phyloP scores from a whole-genome alignment of 345 rosid genomes.

The Gossypium mustelinum region DNA sequence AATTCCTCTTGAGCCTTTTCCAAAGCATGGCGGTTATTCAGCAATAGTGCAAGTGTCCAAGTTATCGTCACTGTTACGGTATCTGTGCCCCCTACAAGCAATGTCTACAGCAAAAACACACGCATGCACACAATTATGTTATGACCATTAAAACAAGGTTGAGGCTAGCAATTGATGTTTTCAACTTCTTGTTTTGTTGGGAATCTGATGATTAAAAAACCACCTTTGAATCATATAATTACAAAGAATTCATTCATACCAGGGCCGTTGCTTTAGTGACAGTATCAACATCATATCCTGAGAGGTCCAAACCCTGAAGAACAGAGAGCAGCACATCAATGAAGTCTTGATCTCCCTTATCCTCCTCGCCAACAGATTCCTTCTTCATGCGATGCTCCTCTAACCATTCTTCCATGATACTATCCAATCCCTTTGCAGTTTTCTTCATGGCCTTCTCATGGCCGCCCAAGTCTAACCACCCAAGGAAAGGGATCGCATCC shows the following conservation, averaged over 20 bases:
- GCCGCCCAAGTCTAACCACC: slow-evolving; percentile 39
- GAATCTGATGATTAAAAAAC: background rate
- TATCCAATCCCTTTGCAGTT: slow-evolving; percentile 27
- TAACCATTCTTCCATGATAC: slow-evolving; percentile 24
- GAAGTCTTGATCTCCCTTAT: slow-evolving; percentile 22
- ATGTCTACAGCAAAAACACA: background rate
- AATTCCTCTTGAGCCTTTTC: slow-evolving; percentile 24
- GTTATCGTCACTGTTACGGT: slow-evolving; percentile 20
- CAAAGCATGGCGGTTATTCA: slow-evolving; percentile 18
- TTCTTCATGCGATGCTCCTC: slow-evolving; percentile 21
- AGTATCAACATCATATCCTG: slow-evolving; percentile 28
- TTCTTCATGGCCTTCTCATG: slow-evolving; percentile 39
- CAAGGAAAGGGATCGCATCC: slow-evolving; percentile 33
- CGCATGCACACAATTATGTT: background rate
- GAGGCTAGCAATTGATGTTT: background rate
- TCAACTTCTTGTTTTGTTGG: background rate
- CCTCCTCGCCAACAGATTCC: background rate
- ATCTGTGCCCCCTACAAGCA: slow-evolving; percentile 8
- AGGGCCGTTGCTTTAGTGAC: slow-evolving; percentile 30
- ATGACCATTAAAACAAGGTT: background rate
- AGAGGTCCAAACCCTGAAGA: slow-evolving; percentile 21
- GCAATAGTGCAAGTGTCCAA: slow-evolving; percentile 25
- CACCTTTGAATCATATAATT: background rate
- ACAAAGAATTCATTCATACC: background rate
- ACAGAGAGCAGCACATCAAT: slow-evolving; percentile 31